Base-by-base conservation (phyloP, 441 rosid species). In the Euphorbia corollata region DNA sequence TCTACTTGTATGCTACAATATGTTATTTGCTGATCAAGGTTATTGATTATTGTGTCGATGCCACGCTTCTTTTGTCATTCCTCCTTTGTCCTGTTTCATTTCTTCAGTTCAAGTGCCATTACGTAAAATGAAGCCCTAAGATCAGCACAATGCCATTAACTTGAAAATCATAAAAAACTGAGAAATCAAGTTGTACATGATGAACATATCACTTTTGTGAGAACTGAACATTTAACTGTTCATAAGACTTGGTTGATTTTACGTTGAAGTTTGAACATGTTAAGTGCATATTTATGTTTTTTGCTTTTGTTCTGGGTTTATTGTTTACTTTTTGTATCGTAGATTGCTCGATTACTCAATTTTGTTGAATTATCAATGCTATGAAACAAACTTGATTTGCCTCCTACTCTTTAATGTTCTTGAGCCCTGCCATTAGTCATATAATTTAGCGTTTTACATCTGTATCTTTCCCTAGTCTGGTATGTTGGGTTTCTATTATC, bases 1-100 rank as follows among this genome's bases (percentile, higher is more conserved):
- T 75, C 68, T 58, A 70, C 65, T 70, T 70, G 57, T 69, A 43
- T 61, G 30, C 45, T 50, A 32, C 19, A 47, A 20, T 63, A 59
- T 18, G 18, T 34, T 22, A 16, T 61, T 39, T 27, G 32, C 32
- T 58, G 39, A 19, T 43, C 9, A 45, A 3, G 61, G 54, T 13
- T 68, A 15, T n/a, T 30, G 32, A 27, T 13, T 2, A 24, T 65
- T 63, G 48, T 68, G 47, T 12, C 8, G 16, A 19, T 56, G 61
- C 56, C 10, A 18, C 23, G 6, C 23, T 12, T 0, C n/a, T 16
- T 0, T 60, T 68, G 34, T 22, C 32, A 32, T 24, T 32, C 20
- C 5, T 68, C 34, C 45, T 15, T 63, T 57, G 32, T n/a, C 34
- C 48, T 19, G 2, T 41, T 15, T 41, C 34, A 34, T 58, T 60